Evolutionary conservation across 495 filamentous ascomycete genomes (phyloP).

Genomic region (Filosporella fistucella): DNA sequence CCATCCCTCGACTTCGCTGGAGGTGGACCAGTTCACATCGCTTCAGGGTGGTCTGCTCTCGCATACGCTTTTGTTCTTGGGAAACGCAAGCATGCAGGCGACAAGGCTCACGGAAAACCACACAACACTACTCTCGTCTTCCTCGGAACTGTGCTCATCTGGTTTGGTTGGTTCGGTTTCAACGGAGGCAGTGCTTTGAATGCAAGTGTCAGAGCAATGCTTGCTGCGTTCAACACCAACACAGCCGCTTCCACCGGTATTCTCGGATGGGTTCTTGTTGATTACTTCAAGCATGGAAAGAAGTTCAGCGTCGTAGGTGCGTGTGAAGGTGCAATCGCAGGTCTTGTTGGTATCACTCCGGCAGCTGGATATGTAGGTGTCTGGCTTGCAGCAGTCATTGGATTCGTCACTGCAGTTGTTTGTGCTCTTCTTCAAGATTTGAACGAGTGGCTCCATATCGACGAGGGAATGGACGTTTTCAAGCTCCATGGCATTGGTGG

Average conservation of each 20-base stretch:
- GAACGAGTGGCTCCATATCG: slow-evolving; percentile 54
- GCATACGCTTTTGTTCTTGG: slow-evolving; percentile 24
- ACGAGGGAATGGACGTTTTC: slow-evolving; percentile 61
- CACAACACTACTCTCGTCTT: slow-evolving; percentile 75
- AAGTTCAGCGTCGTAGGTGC: slow-evolving; percentile 56
- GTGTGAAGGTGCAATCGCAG: slow-evolving; percentile 59
- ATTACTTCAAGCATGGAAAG: slow-evolving; percentile 48
- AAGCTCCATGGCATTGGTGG: slow-evolving; percentile 60
- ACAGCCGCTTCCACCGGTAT: slow-evolving; percentile 51
- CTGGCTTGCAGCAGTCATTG: slow-evolving; percentile 54
- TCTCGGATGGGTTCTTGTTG: slow-evolving; percentile 55
- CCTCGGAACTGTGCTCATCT: slow-evolving; percentile 71
- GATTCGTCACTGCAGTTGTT: slow-evolving; percentile 50
- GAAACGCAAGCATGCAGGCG: slow-evolving; percentile 52
- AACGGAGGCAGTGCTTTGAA: slow-evolving; percentile 58
- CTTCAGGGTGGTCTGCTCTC: slow-evolving; percentile 56
- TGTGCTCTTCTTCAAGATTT: slow-evolving; percentile 47
- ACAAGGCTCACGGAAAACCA: slow-evolving; percentile 62
- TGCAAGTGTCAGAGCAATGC: slow-evolving; percentile 50
- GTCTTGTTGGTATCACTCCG: slow-evolving; percentile 61
- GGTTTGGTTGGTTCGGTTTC: slow-evolving; percentile 50
- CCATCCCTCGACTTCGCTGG: slow-evolving; percentile 84
- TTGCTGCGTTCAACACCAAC: slow-evolving; percentile 59
- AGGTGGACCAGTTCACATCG: slow-evolving; percentile 77
- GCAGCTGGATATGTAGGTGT: slow-evolving; percentile 55